phyloP scores from a whole-genome alignment of 2,329 filamentous ascomycete species.

The Ophiostoma angusticollis region DNA sequence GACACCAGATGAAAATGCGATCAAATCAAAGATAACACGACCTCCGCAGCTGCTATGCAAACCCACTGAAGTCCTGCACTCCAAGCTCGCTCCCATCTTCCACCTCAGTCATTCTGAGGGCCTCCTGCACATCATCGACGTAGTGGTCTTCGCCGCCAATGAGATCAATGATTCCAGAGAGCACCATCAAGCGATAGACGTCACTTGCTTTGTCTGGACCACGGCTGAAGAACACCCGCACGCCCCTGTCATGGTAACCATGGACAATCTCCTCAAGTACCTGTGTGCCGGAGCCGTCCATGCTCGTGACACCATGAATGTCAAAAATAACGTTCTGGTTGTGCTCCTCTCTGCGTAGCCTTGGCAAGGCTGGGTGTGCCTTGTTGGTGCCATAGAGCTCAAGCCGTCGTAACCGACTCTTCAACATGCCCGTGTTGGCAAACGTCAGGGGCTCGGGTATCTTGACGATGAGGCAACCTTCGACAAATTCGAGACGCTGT shows the following conservation, averaged over 20 bases:
- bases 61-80: not conserved
- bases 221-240: slow-evolving; percentile 61
- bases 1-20: not conserved
- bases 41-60: not conserved
- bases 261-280: slow-evolving; percentile 82
- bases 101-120: slow-evolving; percentile 65
- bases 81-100: slow-evolving; percentile 32
- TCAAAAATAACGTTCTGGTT: slow-evolving; percentile 94
- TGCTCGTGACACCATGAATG: slow-evolving; percentile 88
- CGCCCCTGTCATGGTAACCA: slow-evolving; percentile 62
- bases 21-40: not conserved
- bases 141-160: slow-evolving; percentile 70
- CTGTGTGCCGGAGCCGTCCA: slow-evolving; percentile 88
- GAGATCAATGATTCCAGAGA: slow-evolving; percentile 72
- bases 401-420: slow-evolving; percentile 66
- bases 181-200: slow-evolving; percentile 61
- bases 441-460: slow-evolving; percentile 95
- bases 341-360: slow-evolving; percentile 61
- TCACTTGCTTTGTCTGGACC: slow-evolving; percentile 35
- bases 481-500: slow-evolving; percentile 70
- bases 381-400: slow-evolving; percentile 80
- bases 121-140: slow-evolving; percentile 71
- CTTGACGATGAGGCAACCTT: slow-evolving; percentile 90
- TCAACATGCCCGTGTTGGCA: slow-evolving; percentile 88
- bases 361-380: slow-evolving; percentile 78